A percentile compares a stretch with the other conserved stretches of the same genome.
phyloP scores from a whole-genome alignment of 768 basidiomycete species.

The Suillus placidus region DNA sequence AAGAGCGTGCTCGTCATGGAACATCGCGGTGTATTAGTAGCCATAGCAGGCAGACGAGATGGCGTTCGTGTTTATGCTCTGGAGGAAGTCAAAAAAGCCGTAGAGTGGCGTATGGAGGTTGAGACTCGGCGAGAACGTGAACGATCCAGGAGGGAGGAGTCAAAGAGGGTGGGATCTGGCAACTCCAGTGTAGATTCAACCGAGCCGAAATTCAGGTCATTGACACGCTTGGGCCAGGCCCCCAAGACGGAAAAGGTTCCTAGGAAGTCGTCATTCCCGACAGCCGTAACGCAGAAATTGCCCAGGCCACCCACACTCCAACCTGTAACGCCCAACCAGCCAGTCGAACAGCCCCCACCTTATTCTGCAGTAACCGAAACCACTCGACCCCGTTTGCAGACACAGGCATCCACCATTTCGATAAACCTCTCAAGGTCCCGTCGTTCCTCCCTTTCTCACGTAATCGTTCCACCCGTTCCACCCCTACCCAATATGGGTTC shows the following conservation, averaged over 20 bases:
- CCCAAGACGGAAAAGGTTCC: conserved; percentile 23
- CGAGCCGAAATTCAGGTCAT: conserved; percentile 53
- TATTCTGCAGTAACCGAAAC: conserved; percentile 45
- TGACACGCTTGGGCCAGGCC: conserved; percentile 44
- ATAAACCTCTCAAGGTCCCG: conserved; percentile 49
- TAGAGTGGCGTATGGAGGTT: conserved; percentile 86
- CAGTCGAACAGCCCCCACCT: conserved; percentile 67
- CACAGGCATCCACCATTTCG: conserved; percentile 45
- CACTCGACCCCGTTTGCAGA: conserved; percentile 37
- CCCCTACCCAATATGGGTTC: conserved; percentile 38
- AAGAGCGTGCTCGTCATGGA: conserved; percentile 93
- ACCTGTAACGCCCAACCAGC: conserved; percentile 24
- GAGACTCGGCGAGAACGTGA: conserved; percentile 78
- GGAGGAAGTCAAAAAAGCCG: conserved; percentile 82
- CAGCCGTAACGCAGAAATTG: conserved; percentile 24
- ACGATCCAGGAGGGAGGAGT: conserved; percentile 64
- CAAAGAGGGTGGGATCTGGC: conserved; percentile 52
- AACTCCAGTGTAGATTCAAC: conserved; percentile 40
- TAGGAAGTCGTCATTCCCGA: conserved; percentile 21
- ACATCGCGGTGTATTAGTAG: conserved; percentile 87
- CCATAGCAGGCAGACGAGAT: conserved; percentile 83
- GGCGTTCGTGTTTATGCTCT: conserved; percentile 88
- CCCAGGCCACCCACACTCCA: conserved; percentile 31
- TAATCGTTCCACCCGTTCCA: conserved; percentile 51
- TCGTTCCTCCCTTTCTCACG: conserved; percentile 58